phyloP scores from a whole-genome alignment of 2,329 filamentous ascomycete genomes.

The Sporothrix dimorphospora region DNA sequence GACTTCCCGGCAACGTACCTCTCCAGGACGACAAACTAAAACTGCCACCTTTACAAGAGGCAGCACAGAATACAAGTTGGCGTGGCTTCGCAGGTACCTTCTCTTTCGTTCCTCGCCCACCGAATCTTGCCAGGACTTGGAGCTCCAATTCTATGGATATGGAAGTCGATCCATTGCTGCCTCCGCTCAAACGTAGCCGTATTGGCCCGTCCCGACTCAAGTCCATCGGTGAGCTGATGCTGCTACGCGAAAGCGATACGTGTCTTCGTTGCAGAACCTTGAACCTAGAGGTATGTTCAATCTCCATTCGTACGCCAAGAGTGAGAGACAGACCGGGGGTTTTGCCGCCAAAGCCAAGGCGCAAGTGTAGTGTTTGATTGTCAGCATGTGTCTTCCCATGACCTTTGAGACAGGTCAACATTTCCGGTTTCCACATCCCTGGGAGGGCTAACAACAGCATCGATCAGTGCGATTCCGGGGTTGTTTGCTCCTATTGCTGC shows the following conservation, averaged over 20 bases:
- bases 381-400: no score
- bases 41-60: conserved; percentile 44
- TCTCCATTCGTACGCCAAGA: no score
- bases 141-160: conserved; percentile 49
- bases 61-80: conserved; percentile 23
- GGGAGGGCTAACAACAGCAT: not conserved
- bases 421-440: not conserved
- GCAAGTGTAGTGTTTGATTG: no score
- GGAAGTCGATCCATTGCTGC: conserved; percentile 56
- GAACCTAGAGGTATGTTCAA: conserved; percentile 48
- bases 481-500: conserved; percentile 53
- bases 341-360: no score
- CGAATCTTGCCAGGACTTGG: not conserved
- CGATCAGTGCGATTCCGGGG: conserved; percentile 55
- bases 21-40: conserved; percentile 39
- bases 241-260: conserved; percentile 51
- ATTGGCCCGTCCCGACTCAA: conserved; percentile 57
- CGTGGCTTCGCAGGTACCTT: conserved; percentile 39
- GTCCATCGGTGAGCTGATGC: conserved; percentile 59
- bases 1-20: conserved; percentile 41
- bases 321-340: no score
- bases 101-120: conserved; percentile 34
- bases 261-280: conserved; percentile 57
- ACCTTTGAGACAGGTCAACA: not conserved
- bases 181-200: conserved; percentile 58